Base-by-base conservation (phyloP, 2,329 filamentous ascomycete genomes). In the Clonostachys sp. region DNA sequence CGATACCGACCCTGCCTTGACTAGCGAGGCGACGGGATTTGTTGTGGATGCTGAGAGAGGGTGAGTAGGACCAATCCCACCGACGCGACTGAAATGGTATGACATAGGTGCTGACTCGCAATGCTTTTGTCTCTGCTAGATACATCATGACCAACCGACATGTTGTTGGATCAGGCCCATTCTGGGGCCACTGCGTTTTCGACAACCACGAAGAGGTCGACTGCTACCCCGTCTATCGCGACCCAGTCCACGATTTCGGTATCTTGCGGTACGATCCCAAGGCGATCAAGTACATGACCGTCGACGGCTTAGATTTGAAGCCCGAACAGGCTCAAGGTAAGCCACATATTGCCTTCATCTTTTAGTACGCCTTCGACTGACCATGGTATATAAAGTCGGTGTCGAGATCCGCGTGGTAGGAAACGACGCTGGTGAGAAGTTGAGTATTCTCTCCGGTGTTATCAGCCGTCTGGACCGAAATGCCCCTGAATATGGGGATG, bases 161-260 rank as follows among this genome's bases (percentile, higher is more conserved):
- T 71, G 94, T 99, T 34, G 94, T 97, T 40, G 91, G 94, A 54
- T 81, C 94, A 1, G 94, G 94, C 1, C 94, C 94, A 2, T 99
- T 99, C 69, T 97, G 92, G 87, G 94, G 94, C 43, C 96, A 95
- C 71, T 91, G 89, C 64, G 91, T 99, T 56, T 99, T 99, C 65
- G 95, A 99, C 67, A 99, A 99, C 64, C 94, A 99, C 67, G 94
- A 99, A 56, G 80, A 95, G 74, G 94, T 94, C 57, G 94, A 99
- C 64, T 92, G 95, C 43, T 89, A 91, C 62, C 94, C 94, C 9
- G 91, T 99, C 44, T 99, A 99, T 71, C 90, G 94, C 60, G 94
- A 99, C 61, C 95, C 94, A 14, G 92, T 99, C 30, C 94, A 99
- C 75, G 94, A 99, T 67, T 99, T 99, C 59, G 94, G 94, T 52